phyloP scores from a whole-genome alignment of 192 early-diverging fungal genomes.

The Coemansia sp. region DNA sequence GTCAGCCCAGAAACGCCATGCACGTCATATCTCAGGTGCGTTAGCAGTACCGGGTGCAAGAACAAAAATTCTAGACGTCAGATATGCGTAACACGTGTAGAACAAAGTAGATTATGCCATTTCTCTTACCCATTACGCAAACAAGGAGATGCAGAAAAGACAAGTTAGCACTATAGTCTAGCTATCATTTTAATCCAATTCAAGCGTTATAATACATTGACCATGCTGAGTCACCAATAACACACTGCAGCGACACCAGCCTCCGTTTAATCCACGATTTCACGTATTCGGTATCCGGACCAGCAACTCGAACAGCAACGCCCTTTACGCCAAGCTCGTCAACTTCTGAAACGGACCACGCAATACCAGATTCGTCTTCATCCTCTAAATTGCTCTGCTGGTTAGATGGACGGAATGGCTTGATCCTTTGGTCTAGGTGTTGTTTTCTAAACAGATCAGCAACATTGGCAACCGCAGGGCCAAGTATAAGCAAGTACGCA shows the following conservation, averaged over 20 bases:
- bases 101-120: background rate
- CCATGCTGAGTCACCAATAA: constrained; percentile 46
- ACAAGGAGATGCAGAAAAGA: too few species aligned
- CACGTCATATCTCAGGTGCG: background rate
- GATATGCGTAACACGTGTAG: background rate
- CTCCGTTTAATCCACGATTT: constrained; percentile 36
- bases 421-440: constrained; percentile 31
- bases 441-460: constrained; percentile 22
- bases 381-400: background rate
- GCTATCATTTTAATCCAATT: too few species aligned
- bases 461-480: constrained; percentile 14
- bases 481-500: constrained; percentile 40
- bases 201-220: constrained; percentile 47
- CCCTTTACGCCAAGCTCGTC: constrained; percentile 19
- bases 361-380: background rate
- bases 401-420: constrained; percentile 15
- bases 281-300: constrained; percentile 29
- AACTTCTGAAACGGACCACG: constrained; percentile 53
- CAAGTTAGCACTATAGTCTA: too few species aligned
- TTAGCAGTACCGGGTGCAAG: too few species aligned
- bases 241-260: constrained; percentile 9
- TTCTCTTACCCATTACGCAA: background rate
- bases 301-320: constrained; percentile 40
- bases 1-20: background rate
- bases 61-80: too few species aligned